Base-by-base conservation (phyloP, 2,329 filamentous ascomycete genomes). In the Microdochium trichocladiopsis region DNA sequence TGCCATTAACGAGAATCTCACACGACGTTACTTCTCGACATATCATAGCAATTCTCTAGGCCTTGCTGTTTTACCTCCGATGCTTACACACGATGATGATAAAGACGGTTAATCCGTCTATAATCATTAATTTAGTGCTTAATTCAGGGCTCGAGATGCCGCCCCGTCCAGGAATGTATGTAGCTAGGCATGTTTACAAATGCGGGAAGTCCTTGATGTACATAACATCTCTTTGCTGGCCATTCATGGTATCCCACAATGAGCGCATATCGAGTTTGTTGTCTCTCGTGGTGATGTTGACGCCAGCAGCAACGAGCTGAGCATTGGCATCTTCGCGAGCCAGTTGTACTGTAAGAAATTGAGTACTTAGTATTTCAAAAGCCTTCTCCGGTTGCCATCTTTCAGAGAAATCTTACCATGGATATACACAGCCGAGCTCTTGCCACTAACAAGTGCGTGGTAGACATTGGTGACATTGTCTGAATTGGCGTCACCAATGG, bases 391-490 rank as follows among this genome's bases (percentile, higher is more conserved):
- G 14, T 9, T 36, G 21, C 12, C 28, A 53, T 49, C 49, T 4
- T 18, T 14, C 11, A 12, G 24, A 33, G 22, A 45, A 67, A n/a
- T n/a, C 77, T 69, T 60, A 82, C 79, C 72, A 56, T 85, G 82
- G 4, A 82, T 53, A 49, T 67, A 80, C 1, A 85, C 80, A 4
- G 78, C 80, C 0, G 80, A 70, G 25, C 73, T 65, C 71, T 85
- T 85, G 2, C 80, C 82, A 12, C 69, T 77, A 59, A 71, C 84
- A 59, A 85, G 72, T 0, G 82, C 82, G 55, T 84, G 81, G 0
- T 80, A 80, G 1, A 84, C 75, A 56, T 84, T 85, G 2, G 80
- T 83, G 9, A 71, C 68, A n/a, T 76, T 76, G 51, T 84, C 80
- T 28, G 73, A 75, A 63, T 84, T 85, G 12, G 75, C 76, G 56